Evolutionary conservation across 768 basidiomycete genomes (phyloP), one percentile per base, ranked within the genome.

Genomic region (Tephrocybe rancida): DNA sequence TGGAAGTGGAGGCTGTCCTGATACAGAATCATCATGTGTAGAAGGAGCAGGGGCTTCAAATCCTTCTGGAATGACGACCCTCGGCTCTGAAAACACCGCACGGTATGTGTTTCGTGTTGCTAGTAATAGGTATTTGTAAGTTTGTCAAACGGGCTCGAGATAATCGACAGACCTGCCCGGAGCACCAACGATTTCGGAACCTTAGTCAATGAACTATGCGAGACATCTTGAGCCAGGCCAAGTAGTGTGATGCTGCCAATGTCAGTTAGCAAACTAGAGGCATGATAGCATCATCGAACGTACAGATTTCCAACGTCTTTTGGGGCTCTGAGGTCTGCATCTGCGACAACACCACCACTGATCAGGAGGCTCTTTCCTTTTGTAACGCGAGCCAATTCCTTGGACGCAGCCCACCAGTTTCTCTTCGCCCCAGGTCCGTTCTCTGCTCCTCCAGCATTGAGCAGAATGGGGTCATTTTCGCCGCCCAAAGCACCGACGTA

Each of bases 61-160:
- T 19, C 50, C 67, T 39, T 61, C 60, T 8, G 86, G 86, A 1
- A 90, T 66, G 10, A 92, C 77, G 9, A 91, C 65, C 43, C 66
- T 81, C 0, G 91, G 89, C 62, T 90, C 88, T 3, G 90, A 92
- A 19, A 93, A 71, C 0, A 92, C 80, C 0, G 91, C 87, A 5
- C 90, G 82, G 61, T 89, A 92, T 4, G 90, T 92, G 63, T 82
- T 84, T 27, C 92, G 87, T 0, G 90, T 90, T 71, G 90, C 92
- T 92, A 60, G 3, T 41, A 19, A 8, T 5, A 21, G 5, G 39
- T 41, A 6, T 30, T 16, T 5, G 35, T 22, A 21, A 3, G 19
- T 7, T 19, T 21, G 19, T 41, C 21, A 8, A 7, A 41, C 3
- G n/a, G 5, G 19, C 37, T 44, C 21, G 14, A 48, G 5, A 34